phyloP scores from a whole-genome alignment of 208 protist genomes.

The Blastocrithidia nonstop region DNA sequence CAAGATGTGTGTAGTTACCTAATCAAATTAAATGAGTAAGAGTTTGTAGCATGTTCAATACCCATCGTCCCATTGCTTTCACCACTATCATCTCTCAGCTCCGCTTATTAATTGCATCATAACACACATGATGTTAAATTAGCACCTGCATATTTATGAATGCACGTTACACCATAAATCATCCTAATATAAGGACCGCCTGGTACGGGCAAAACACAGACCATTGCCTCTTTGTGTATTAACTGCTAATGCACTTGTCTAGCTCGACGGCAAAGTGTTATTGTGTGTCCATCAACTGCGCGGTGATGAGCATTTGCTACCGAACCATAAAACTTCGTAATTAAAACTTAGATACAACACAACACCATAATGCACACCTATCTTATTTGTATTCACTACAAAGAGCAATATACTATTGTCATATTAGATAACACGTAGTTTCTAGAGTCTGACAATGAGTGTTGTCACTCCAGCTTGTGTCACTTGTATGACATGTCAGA shows the following conservation, averaged over 20 bases:
- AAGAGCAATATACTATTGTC: neutral
- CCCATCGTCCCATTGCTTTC: neutral
- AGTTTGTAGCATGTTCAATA: neutral
- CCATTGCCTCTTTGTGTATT: conserved; percentile 43
- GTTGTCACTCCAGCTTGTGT: conserved; percentile 15
- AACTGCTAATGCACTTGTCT: conserved; percentile 51
- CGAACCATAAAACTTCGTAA: conserved; percentile 31
- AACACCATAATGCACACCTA: neutral
- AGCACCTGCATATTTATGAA: neutral
- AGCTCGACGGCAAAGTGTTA: conserved; percentile 18
- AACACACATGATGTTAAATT: too few relatives aligned
- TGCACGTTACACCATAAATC: conserved; percentile 15
- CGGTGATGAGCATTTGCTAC: conserved; percentile 63
- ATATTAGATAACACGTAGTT: conserved; percentile 13
- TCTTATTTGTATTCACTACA: too few relatives aligned
- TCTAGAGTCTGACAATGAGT: conserved; percentile 47
- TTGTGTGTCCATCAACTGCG: conserved; percentile 78
- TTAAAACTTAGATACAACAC: conserved; percentile 2
- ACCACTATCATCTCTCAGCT: neutral
- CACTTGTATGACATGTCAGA: conserved; percentile 47
- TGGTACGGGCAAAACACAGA: conserved; percentile 86
- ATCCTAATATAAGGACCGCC: conserved; percentile 78
- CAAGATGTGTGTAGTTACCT: too few relatives aligned
- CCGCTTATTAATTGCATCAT: neutral
- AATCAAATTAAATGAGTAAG: neutral